phyloP scores from a whole-genome alignment of 441 rosid genomes.

The Croton laevigatus region DNA sequence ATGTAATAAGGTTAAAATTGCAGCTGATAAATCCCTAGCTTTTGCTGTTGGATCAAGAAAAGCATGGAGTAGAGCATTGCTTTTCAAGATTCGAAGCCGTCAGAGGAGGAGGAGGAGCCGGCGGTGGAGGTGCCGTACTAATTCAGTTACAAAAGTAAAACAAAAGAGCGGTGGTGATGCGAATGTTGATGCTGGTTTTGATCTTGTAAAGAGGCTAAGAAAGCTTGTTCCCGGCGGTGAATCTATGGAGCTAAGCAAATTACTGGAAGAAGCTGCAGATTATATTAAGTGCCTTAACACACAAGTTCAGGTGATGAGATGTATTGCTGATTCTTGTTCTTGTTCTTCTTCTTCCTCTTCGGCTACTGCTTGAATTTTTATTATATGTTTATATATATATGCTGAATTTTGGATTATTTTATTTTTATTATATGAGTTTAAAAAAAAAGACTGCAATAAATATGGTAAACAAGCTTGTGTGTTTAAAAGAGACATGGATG shows the following conservation, averaged over 20 bases:
- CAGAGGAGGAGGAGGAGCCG: background rate
- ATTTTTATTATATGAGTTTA: too few relatives aligned
- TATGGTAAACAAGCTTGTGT: background rate
- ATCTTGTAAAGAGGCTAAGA: constrained; percentile 31
- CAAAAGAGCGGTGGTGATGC: constrained; percentile 13
- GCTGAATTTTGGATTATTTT: too few relatives aligned
- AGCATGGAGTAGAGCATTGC: constrained; percentile 53
- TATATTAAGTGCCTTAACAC: constrained; percentile 50
- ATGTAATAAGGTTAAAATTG: constrained; percentile 36
- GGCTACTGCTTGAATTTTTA: background rate
- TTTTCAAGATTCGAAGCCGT: constrained; percentile 32
- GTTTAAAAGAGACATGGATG: background rate
- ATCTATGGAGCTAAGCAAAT: constrained; percentile 41
- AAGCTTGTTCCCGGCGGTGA: constrained; percentile 55
- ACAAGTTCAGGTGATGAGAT: constrained; percentile 43
- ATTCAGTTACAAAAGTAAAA: too few relatives aligned
- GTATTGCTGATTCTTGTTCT: constrained; percentile 25
- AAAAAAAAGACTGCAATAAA: background rate
- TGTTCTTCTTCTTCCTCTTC: background rate
- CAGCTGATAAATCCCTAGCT: constrained; percentile 58
- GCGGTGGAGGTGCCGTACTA: background rate
- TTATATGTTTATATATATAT: background rate
- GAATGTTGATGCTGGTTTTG: constrained; percentile 6
- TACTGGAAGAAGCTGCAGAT: constrained; percentile 57
- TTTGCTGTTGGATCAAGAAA: constrained; percentile 44